Conservation (phyloP, 2,329 filamentous ascomycete species). For the Pseudogymnoascus sp. region DNA sequence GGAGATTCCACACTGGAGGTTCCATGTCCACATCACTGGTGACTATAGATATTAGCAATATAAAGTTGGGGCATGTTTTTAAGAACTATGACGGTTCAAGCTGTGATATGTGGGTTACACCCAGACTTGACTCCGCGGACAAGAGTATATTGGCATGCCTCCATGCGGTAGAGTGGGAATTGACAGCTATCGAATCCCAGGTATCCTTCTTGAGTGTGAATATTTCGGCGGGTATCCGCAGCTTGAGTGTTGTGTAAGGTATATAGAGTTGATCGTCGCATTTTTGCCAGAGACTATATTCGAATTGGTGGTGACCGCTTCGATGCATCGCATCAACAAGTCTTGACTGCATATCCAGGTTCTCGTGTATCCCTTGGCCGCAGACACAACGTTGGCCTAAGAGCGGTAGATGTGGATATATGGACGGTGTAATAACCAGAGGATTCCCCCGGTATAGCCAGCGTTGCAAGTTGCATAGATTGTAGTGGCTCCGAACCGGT, state of each 20-base stretch:
- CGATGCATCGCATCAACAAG: background rate
- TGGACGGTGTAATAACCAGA: constrained; percentile 9
- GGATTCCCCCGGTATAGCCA: background rate
- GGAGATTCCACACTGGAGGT: background rate
- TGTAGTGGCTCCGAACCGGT: background rate
- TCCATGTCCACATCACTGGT: background rate
- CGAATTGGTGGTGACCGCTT: background rate
- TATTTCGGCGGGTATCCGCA: background rate
- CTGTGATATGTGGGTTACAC: background rate
- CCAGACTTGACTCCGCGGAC: background rate
- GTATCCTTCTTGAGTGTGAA: background rate
- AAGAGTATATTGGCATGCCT: background rate
- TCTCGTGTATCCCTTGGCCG: background rate
- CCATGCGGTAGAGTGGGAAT: background rate
- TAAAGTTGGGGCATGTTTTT: background rate
- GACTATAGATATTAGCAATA: background rate
- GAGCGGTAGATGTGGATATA: constrained; percentile 3
- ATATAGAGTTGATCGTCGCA: background rate
- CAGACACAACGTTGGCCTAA: background rate
- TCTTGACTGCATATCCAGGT: background rate
- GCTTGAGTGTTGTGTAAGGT: background rate
- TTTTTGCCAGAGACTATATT: background rate
- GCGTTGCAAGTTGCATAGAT: constrained; percentile 10
- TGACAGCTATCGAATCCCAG: background rate
- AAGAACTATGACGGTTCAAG: background rate